Conservation (phyloP, 2,329 filamentous ascomycete genomes). For the Cercospora sojina region DNA sequence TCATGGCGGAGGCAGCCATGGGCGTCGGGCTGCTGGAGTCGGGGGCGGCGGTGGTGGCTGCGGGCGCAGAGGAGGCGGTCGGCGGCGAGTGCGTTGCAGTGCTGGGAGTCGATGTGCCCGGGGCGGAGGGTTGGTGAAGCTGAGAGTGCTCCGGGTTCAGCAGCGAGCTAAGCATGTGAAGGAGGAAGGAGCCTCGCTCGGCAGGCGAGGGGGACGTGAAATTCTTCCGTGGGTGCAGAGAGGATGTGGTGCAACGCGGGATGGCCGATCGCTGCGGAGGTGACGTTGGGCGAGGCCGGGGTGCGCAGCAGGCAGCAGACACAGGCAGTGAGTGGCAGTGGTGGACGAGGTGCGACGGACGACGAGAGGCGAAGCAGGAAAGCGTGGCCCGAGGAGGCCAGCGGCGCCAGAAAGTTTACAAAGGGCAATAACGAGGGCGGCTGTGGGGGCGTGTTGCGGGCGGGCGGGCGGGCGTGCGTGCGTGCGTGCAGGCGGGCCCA, state of each 20-base stretch:
- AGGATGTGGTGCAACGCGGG: constrained; percentile 9
- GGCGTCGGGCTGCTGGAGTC: constrained; percentile 11
- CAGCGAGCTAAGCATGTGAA: constrained; percentile 36
- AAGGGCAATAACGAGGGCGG: background rate
- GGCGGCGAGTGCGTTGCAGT: constrained; percentile 10
- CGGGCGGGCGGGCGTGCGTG: too few relatives aligned
- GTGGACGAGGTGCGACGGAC: too few relatives aligned
- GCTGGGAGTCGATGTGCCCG: constrained; percentile 8
- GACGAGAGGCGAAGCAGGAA: constrained; percentile 1
- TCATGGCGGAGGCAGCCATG: constrained; percentile 48
- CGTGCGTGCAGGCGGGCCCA: background rate
- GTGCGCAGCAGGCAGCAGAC: background rate
- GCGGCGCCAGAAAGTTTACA: background rate
- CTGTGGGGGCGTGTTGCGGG: constrained; percentile 3
- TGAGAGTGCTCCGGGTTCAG: constrained; percentile 34
- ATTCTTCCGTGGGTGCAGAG: background rate
- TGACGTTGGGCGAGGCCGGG: constrained; percentile 9
- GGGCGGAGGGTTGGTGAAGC: constrained; percentile 22
- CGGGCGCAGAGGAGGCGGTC: constrained; percentile 5
- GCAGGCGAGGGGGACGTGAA: constrained; percentile 8
- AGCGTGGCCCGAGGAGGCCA: background rate
- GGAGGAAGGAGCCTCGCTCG: constrained; percentile 14
- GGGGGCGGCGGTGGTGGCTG: constrained; percentile 11
- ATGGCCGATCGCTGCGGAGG: constrained; percentile 12
- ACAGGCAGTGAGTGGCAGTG: too few relatives aligned